A percentile compares a stretch with the other conserved stretches of the same genome.
These are phyloP conservation scores for Pythium grandisporangium DNA, from an alignment of 352 stramenopile species.

Conservation along the genomic window DNA sequence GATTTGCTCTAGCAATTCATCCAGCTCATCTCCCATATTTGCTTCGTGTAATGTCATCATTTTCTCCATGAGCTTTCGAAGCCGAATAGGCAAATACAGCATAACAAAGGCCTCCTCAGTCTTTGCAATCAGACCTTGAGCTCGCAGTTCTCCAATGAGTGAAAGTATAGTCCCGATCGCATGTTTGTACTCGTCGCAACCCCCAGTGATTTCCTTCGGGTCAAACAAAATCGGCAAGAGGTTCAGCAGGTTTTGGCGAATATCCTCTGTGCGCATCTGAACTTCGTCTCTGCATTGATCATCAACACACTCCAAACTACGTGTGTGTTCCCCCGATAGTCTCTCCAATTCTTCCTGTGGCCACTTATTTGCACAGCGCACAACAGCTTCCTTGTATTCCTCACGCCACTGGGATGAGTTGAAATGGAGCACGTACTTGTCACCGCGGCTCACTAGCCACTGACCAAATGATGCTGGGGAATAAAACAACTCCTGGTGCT, in stretches of 20 bases:
- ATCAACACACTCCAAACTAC: slow-evolving; percentile 9
- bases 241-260: slow-evolving; percentile 10
- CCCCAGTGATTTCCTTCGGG: no score
- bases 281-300: slow-evolving; percentile 15
- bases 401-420: slow-evolving; percentile 3
- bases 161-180: no score
- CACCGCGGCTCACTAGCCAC: slow-evolving; percentile 11
- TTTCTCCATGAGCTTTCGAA: slow-evolving; percentile 20
- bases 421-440: slow-evolving; percentile 12
- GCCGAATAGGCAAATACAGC: slow-evolving; percentile 11
- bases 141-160: no score
- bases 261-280: slow-evolving; percentile 13
- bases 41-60: slow-evolving; percentile 3
- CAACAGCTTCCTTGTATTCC: neutral
- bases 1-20: slow-evolving; percentile 10
- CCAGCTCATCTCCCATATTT: slow-evolving; percentile 1
- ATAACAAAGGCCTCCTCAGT: no score
- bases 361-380: slow-evolving; percentile 12
- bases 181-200: no score
- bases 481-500: neutral
- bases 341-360: slow-evolving; percentile 13
- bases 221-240: no score
- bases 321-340: slow-evolving; percentile 12
- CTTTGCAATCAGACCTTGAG: no score
- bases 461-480: neutral